Base-by-base conservation (phyloP, 2,329 filamentous ascomycete genomes). In the Colletotrichum sp. region DNA sequence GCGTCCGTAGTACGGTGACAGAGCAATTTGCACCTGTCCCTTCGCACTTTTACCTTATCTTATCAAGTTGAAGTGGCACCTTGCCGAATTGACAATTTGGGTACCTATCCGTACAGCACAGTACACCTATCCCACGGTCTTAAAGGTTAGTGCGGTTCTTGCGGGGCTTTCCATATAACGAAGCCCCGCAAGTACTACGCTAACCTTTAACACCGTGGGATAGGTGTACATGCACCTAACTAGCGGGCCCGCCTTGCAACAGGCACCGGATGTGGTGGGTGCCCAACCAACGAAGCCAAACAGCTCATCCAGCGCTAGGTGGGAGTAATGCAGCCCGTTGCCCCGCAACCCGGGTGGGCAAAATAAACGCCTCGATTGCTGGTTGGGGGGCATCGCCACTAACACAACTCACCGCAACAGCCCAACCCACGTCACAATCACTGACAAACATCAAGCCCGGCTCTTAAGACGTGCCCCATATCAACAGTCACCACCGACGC, bases 251-350 rank as follows among this genome's bases (percentile, higher is more conserved):
- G 30, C 69, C 59, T 60, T 24, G 34, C 52, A 62, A 67, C 72
- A 71, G 55, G 62, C 62, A 44, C 63, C 34, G 34, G 34, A 15
- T 36, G 34, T 16, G 36, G 34, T 52, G 57, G 72, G 69, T 75
- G 72, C 63, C 69, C 63, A 63, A 75, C 39, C 72, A 75, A 75
- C 69, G 72, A 21, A 66, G 71, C 62, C 36, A 65, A 75, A 75
- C 24, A 67, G 55, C 62, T 63, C 49, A 55, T 59, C 34, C 34
- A 16, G 55, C 18, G 34, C 60, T 69, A 67, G 36, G 15, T 39
- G 15, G 36, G 32, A 36, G 52, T 32, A 30, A 13, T 49, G 62
- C 24, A 18, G 30, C 15, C 32, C 28, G 74, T 76, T 76, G 74
- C 74, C 49, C 74, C 71, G 74, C 74, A 76, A 76, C 74, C 28